Evolutionary conservation across 345 rosid species (phyloP), one percentile per base, ranked within the genome.

Genomic region (Populus euphratica): DNA sequence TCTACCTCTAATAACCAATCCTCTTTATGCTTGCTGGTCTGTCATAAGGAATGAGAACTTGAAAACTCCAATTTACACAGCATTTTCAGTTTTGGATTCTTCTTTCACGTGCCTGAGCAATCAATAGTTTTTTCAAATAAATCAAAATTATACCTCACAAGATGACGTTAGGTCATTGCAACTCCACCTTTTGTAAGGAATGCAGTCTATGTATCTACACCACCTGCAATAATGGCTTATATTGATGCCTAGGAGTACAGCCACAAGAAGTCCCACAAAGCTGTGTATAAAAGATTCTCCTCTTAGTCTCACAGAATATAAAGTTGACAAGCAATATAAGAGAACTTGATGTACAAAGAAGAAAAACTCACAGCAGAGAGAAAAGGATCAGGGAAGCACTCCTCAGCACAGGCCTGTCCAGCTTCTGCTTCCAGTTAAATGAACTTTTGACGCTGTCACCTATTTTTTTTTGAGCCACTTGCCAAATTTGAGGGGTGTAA

Each of bases 351-450:
- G 4, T 18, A 36, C 14, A 44, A 73, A 68, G 8, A 50, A 52
- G 25, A 76, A 12, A 39, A 67, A 84, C 98, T 90, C 83, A 94
- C 98, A 90, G 72, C 56, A 81, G 68, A 78, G 78, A 70, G 63
- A 89, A 93, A 52, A 93, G 69, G 7, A 86, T 72, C 75, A 94
- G 88, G 76, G 87, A 88, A 52, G 86, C 78, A 23, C 80, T 83
- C 90, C 95, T 87, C 78, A 89, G 73, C 50, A 87, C 73, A 9
- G 97, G 98, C 81, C 79, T 91, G 76, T 93, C 98, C 70, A 91
- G 81, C 84, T 80, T 86, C 86, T 84, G 91, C 74, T 83, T 92
- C 79, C 84, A 86, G 76, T 77, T 83, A 65, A 85, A 50, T 75
- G 87, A 86, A 49, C 74, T 86, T 64, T 85, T 88, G 81, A 73